These are phyloP conservation scores for Circinella minor DNA, from an alignment of 371 early-diverging fungal species.

Conservation along the genomic window DNA sequence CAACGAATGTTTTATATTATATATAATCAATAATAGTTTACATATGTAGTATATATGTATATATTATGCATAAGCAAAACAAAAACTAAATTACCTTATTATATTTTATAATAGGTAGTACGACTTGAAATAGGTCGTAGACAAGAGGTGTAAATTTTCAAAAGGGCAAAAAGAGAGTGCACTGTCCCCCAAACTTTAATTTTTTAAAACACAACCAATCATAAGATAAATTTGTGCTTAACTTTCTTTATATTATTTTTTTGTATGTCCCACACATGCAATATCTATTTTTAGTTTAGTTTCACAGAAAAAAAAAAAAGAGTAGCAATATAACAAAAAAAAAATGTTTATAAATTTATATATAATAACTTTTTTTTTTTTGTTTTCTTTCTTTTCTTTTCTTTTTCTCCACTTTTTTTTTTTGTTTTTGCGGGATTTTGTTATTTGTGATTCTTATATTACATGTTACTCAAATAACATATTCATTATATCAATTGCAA, in stretches of 20 bases:
- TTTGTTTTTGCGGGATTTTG: too few species aligned
- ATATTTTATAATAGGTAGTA: not conserved
- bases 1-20: too few species aligned
- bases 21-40: too few species aligned
- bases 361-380: too few species aligned
- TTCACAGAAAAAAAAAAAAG: not conserved
- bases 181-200: not conserved
- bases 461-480: too few species aligned
- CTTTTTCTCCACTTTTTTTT: not conserved
- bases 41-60: too few species aligned
- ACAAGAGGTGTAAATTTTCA: constrained; percentile 1
- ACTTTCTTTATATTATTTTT: too few species aligned
- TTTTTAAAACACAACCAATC: constrained; percentile 8
- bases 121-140: not conserved
- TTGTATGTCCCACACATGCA: not conserved
- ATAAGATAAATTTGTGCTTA: not conserved
- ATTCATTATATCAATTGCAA: too few species aligned
- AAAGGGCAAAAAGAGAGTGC: not conserved
- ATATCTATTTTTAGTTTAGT: constrained; percentile 18
- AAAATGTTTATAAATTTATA: not conserved
- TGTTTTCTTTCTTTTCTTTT: too few species aligned
- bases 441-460: too few species aligned
- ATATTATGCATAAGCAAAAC: too few species aligned
- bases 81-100: too few species aligned
- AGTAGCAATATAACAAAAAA: not conserved